Conservation (phyloP, 1,139 yeast species). For the Yarrowia galli region DNA sequence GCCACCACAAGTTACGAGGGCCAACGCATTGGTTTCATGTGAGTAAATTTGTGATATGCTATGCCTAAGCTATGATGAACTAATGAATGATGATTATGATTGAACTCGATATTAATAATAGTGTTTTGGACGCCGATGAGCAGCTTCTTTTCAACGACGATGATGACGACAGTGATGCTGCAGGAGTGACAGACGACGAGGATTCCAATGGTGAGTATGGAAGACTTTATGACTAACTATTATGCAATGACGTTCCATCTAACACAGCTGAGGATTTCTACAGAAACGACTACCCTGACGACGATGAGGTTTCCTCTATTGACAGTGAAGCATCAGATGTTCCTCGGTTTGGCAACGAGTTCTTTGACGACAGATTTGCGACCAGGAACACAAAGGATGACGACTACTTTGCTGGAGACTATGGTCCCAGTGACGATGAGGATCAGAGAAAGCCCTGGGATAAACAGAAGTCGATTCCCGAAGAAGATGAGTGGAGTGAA, state of each 20-base stretch:
- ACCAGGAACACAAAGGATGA: constrained; percentile 41
- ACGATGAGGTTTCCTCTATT: constrained; percentile 58
- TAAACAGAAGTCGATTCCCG: constrained; percentile 16
- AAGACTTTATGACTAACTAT: not conserved
- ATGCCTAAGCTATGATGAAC: constrained; percentile 6
- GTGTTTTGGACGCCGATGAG: constrained; percentile 61
- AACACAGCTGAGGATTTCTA: constrained; percentile 76
- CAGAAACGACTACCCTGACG: constrained; percentile 93
- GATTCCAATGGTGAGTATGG: constrained; percentile 67
- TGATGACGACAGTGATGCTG: constrained; percentile 52
- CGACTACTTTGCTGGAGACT: constrained; percentile 42
- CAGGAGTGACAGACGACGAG: constrained; percentile 64
- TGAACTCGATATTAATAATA: constrained; percentile 41
- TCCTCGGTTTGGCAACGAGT: constrained; percentile 42
- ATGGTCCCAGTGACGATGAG: constrained; percentile 41
- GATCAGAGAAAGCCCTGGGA: constrained; percentile 32
- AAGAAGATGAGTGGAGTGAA: constrained; percentile 44
- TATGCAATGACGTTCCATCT: no score
- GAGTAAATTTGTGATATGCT: constrained; percentile 43
- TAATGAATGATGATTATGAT: constrained; percentile 21
- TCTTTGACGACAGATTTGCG: constrained; percentile 42
- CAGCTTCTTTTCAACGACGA: constrained; percentile 60
- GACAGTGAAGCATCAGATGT: constrained; percentile 45
- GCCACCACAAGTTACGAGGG: constrained; percentile 37
- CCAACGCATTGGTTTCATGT: constrained; percentile 52